A percentile compares a stretch with the other conserved stretches of the same genome.
Conservation (phyloP, 1,284 basidiomycete species). For the Ustilago xerochloae region DNA sequence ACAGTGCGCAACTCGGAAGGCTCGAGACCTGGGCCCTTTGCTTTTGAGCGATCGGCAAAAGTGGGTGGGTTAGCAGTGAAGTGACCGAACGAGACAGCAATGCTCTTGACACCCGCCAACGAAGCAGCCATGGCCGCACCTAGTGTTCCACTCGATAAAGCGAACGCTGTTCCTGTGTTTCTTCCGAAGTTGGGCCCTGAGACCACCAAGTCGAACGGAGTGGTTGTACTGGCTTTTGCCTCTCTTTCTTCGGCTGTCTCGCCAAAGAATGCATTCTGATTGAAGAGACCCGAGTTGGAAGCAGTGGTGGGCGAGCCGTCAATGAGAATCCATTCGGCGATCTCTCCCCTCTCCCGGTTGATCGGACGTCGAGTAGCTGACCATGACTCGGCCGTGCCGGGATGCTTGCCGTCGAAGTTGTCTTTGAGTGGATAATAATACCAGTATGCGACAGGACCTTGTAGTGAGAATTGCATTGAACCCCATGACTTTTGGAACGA, state of each 20-base stretch:
- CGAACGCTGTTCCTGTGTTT: constrained; percentile 66
- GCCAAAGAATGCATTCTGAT: constrained; percentile 50
- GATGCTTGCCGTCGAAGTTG: constrained; percentile 54
- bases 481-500: constrained; percentile 62
- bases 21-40: constrained; percentile 29
- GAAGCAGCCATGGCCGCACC: constrained; percentile 63
- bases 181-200: constrained; percentile 67
- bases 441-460: constrained; percentile 57
- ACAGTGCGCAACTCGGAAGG: constrained; percentile 16
- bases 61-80: constrained; percentile 54
- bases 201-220: constrained; percentile 61
- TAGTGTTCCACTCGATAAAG: constrained; percentile 64
- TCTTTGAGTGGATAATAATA: constrained; percentile 65
- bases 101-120: constrained; percentile 51
- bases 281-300: constrained; percentile 63
- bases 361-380: constrained; percentile 56
- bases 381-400: constrained; percentile 52
- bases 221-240: constrained; percentile 15
- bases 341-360: constrained; percentile 51
- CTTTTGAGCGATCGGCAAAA: constrained; percentile 30
- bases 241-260: constrained; percentile 10
- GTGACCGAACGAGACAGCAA: constrained; percentile 64
- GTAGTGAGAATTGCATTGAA: constrained; percentile 59
- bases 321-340: constrained; percentile 64
- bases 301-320: constrained; percentile 66